Evolutionary conservation across 805 yeast genomes (phyloP).

Genomic region (Kodamaea kaohsiungensis): DNA sequence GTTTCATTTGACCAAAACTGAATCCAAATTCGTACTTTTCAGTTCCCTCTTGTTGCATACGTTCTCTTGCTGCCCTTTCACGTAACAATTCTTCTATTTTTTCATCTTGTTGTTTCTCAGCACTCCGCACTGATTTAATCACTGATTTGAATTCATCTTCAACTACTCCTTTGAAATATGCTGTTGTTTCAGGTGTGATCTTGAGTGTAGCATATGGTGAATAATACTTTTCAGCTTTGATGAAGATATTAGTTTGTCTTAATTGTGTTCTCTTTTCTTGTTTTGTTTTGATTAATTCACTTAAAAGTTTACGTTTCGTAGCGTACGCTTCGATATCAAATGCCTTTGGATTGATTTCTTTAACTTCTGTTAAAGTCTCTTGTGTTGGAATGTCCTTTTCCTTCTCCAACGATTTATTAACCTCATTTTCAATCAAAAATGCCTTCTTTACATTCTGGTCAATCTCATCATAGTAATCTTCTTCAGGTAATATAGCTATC

Average conservation of each 20-base stretch:
- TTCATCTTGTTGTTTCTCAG: slow-evolving; percentile 18
- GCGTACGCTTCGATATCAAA: slow-evolving; percentile 65
- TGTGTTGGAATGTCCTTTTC: slow-evolving; percentile 9
- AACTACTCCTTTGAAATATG: slow-evolving; percentile 23
- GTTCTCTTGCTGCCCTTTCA: slow-evolving; percentile 21
- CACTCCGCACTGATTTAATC: slow-evolving; percentile 31
- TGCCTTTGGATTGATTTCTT: slow-evolving; percentile 7
- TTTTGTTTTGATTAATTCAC: slow-evolving; percentile 21
- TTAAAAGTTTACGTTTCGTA: slow-evolving; percentile 42
- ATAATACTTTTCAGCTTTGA: slow-evolving; percentile 38
- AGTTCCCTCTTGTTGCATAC: slow-evolving; percentile 33
- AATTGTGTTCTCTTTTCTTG: slow-evolving; percentile 22
- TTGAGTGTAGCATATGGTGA: slow-evolving; percentile 36
- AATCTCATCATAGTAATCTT: slow-evolving; percentile 14
- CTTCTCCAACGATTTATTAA: neutral
- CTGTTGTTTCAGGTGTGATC: slow-evolving; percentile 23
- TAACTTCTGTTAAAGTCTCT: neutral
- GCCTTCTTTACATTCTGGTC: slow-evolving; percentile 4
- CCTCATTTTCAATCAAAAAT: neutral
- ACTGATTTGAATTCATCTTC: slow-evolving; percentile 33
- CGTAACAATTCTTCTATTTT: slow-evolving; percentile 17
- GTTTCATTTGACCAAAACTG: slow-evolving; percentile 18
- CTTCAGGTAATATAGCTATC: slow-evolving; percentile 8
- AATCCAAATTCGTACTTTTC: slow-evolving; percentile 35
- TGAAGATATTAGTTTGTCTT: slow-evolving; percentile 31